A percentile compares a stretch with the other conserved stretches of the same genome.
Evolutionary conservation across 441 rosid species (phyloP).

Genomic region (Pelargonium citronellum): DNA sequence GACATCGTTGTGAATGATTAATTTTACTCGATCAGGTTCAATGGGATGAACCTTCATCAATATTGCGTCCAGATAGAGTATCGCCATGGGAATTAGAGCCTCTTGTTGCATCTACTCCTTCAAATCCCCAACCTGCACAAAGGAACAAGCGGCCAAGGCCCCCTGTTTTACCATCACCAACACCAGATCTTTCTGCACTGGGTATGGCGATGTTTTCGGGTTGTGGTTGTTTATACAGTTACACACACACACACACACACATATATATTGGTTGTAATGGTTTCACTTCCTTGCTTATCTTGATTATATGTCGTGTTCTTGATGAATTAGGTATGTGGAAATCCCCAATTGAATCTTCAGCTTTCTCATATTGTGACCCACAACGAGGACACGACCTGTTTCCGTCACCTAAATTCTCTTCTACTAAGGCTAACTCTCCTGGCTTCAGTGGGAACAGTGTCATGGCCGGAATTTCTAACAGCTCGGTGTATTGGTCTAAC

Average conservation of each 20-base stretch:
- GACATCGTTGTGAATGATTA: background rate
- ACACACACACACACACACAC: too few relatives aligned
- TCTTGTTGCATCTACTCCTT: slow-evolving; percentile 39
- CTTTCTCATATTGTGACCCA: slow-evolving; percentile 44
- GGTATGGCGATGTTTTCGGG: slow-evolving; percentile 37
- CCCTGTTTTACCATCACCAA: slow-evolving; percentile 56
- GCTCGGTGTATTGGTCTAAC: slow-evolving; percentile 47
- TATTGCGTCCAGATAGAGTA: slow-evolving; percentile 87
- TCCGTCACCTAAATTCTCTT: slow-evolving; percentile 44
- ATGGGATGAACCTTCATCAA: slow-evolving; percentile 84
- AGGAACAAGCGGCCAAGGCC: slow-evolving; percentile 78
- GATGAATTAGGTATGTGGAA: slow-evolving; percentile 64
- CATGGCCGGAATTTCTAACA: slow-evolving; percentile 42
- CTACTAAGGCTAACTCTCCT: slow-evolving; percentile 41
- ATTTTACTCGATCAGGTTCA: slow-evolving; percentile 48
- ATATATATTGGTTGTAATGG: slow-evolving; percentile 11
- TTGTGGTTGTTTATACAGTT: slow-evolving; percentile 10
- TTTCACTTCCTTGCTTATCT: slow-evolving; percentile 10
- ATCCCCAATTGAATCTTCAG: slow-evolving; percentile 47
- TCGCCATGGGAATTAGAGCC: slow-evolving; percentile 98
- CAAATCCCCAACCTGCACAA: slow-evolving; percentile 61
- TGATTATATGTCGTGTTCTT: slow-evolving; percentile 10
- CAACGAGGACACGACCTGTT: slow-evolving; percentile 44
- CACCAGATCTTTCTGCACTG: slow-evolving; percentile 45
- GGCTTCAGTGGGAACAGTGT: slow-evolving; percentile 48